Evolutionary conservation across 2,329 filamentous ascomycete species (phyloP).

Genomic region (Claviceps pazoutovae): DNA sequence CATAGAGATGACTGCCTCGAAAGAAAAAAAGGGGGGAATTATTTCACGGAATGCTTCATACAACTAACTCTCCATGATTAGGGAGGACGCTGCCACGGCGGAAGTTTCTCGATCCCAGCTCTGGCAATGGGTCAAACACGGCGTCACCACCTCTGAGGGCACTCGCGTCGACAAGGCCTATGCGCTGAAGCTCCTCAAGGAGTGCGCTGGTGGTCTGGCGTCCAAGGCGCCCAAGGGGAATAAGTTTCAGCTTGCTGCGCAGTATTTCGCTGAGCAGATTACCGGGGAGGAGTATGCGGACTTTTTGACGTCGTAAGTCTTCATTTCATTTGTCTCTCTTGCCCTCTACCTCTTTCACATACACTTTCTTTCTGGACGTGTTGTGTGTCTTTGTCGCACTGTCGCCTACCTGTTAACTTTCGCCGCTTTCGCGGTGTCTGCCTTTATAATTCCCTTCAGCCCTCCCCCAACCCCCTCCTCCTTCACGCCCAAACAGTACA

Average conservation of each 20-base stretch:
- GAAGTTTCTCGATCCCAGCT: slow-evolving; percentile 91
- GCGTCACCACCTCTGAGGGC: slow-evolving; percentile 66
- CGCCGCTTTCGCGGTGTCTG: neutral
- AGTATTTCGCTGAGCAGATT: slow-evolving; percentile 87
- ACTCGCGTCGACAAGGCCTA: slow-evolving; percentile 90
- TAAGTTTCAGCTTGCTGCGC: slow-evolving; percentile 78
- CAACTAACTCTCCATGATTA: slow-evolving; percentile 9
- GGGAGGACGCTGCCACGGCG: slow-evolving; percentile 90
- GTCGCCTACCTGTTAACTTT: too few species aligned
- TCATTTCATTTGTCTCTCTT: neutral
- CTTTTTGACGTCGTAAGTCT: slow-evolving; percentile 69
- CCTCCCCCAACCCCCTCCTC: too few species aligned
- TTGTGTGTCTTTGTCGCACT: too few species aligned
- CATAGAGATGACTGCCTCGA: too few species aligned
- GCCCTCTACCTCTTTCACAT: neutral
- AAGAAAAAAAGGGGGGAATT: too few species aligned
- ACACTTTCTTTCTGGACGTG: neutral
- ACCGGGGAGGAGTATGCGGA: slow-evolving; percentile 97
- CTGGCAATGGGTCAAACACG: slow-evolving; percentile 83
- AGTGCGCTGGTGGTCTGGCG: slow-evolving; percentile 65
- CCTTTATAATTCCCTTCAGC: too few species aligned
- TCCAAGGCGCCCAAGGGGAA: slow-evolving; percentile 70
- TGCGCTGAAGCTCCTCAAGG: slow-evolving; percentile 70
- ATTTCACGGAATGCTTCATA: too few species aligned
- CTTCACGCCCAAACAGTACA: too few species aligned